Percentiles rank a stretch among this genome's conserved stretches.
Evolutionary conservation across 2,329 filamentous ascomycete genomes (phyloP).

Genomic region (Penicillium sp.): DNA sequence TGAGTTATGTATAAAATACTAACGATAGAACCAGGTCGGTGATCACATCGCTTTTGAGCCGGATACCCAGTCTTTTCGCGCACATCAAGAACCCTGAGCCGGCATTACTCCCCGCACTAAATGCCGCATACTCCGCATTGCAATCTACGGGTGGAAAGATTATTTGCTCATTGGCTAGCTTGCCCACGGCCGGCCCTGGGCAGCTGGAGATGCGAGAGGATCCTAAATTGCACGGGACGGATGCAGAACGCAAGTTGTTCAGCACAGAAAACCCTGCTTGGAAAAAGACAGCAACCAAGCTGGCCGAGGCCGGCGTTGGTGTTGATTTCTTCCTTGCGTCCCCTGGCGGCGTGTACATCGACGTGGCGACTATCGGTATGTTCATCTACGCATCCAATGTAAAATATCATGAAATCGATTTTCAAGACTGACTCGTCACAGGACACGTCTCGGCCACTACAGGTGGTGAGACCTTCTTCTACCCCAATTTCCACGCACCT

Average conservation of each 20-base stretch:
- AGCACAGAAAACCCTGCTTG: constrained; percentile 86
- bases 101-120: constrained; percentile 78
- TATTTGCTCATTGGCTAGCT: constrained; percentile 78
- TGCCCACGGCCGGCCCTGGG: constrained; percentile 90
- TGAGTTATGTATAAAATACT: constrained; percentile 15
- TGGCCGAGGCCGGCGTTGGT: constrained; percentile 83
- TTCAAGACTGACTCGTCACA: constrained; percentile 24
- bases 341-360: constrained; percentile 85
- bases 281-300: constrained; percentile 81
- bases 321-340: constrained; percentile 94
- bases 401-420: constrained; percentile 2
- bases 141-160: constrained; percentile 89
- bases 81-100: constrained; percentile 88
- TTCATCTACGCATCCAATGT: constrained; percentile 12
- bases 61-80: constrained; percentile 83
- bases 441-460: constrained; percentile 83
- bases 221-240: constrained; percentile 78
- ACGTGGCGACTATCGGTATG: constrained; percentile 85
- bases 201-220: constrained; percentile 84
- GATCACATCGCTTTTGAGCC: constrained; percentile 81
- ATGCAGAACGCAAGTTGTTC: constrained; percentile 89
- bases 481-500: constrained; percentile 89
- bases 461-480: constrained; percentile 96
- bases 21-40: constrained; percentile 55
- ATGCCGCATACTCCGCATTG: constrained; percentile 79